A percentile compares a stretch with the other conserved stretches of the same genome.
These are phyloP conservation scores for Drechslera avenae DNA, from an alignment of 2,329 filamentous ascomycete species.

Conservation along the genomic window DNA sequence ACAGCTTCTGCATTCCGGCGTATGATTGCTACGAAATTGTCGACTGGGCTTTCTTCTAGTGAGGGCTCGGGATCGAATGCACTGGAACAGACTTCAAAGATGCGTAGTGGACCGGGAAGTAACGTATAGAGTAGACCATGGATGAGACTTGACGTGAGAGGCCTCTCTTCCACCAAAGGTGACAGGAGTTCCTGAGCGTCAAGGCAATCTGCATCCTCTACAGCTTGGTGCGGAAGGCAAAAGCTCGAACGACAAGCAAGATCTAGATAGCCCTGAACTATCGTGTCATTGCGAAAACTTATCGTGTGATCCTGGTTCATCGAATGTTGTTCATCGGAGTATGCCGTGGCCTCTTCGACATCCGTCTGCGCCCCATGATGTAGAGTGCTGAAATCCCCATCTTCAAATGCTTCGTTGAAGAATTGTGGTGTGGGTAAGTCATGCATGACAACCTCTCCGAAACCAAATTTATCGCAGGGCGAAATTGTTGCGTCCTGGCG, in stretches of 20 bases:
- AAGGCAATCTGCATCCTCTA: background rate
- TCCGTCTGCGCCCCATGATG: background rate
- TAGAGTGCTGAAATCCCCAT: background rate
- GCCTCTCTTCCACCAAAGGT: constrained; percentile 2
- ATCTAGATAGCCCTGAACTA: constrained; percentile 3
- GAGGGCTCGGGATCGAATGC: background rate
- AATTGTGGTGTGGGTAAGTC: background rate
- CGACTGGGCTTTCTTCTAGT: background rate
- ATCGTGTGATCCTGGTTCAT: background rate
- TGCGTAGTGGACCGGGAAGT: background rate
- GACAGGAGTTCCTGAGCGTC: background rate
- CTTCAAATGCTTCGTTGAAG: constrained; percentile 2
- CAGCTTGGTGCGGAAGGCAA: constrained; percentile 2
- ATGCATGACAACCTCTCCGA: background rate
- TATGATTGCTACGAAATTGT: background rate
- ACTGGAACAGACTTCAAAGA: background rate
- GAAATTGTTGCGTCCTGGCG: background rate
- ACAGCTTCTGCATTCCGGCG: background rate
- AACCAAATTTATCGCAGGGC: background rate
- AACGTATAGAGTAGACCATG: background rate
- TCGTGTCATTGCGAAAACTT: background rate
- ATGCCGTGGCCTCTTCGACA: background rate
- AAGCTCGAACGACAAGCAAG: constrained; percentile 1
- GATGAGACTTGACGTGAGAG: constrained; percentile 3
- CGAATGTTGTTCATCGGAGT: background rate